Evolutionary conservation across 768 basidiomycete genomes (phyloP), one percentile per base, ranked within the genome.

Genomic region (Neoboletus subvelutipes): DNA sequence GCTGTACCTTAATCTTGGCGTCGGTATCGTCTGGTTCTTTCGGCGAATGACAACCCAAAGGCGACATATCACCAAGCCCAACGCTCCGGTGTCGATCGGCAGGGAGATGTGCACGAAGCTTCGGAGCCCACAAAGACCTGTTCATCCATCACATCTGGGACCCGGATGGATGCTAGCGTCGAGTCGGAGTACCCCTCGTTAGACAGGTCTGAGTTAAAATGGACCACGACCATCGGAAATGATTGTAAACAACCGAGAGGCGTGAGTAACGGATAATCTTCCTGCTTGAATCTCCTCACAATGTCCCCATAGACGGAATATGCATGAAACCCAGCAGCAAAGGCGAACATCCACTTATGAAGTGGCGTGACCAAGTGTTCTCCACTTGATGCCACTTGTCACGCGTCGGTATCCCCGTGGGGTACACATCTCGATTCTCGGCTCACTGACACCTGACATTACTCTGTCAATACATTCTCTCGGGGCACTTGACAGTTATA

Each of bases 221-320:
- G 18, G 52, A 31, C 24, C 20, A n/a, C 17, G 45, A 34, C 18
- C 9, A 5, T 34, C 31, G 45, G 45, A 29, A 15, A 34, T 12
- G 37, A 45, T 43, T 17, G 4, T 17, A 15, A 36, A 28, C 31
- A 26, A 15, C 20, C 11, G 24, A 26, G 34, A 15, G 37, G 17
- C 29, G 36, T 34, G 20, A 62, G 68, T 33, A 56, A 37, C n/a
- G n/a, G 47, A 52, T 71, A 66, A 3, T 61, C 59, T 10, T 63
- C 54, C 39, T 57, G 42, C 54, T 20, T 22, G 12, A 62, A 62
- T 43, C 36, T 34, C 43, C 40, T 56, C 17, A 49, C 48, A 15
- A 51, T 22, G 12, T 37, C 24, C 9, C 49, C 58, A 34, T 46
- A 63, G 5, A 43, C 60, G 63, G 61, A 42, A 40, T 18, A 4